Conservation (phyloP, 1,284 basidiomycete genomes). For the Leccinum huronense region DNA sequence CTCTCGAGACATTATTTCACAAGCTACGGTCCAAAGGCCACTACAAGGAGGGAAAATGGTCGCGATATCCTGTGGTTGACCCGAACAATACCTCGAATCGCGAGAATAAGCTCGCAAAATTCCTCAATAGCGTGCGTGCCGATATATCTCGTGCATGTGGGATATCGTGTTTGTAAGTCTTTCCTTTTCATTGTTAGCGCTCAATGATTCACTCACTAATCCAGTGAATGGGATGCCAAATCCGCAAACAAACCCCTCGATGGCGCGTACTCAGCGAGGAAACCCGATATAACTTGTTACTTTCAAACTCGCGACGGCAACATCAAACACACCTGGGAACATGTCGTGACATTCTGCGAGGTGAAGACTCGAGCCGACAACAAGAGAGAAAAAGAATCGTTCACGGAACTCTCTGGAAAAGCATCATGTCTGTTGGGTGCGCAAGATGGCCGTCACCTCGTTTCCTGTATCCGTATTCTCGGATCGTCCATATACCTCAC, state of each 20-base stretch:
- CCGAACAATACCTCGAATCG: neutral
- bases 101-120: neutral
- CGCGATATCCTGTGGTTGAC: neutral
- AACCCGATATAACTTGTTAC: too few species aligned
- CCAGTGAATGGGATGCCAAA: neutral
- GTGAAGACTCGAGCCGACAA: too few species aligned
- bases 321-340: too few species aligned
- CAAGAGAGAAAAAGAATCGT: too few species aligned
- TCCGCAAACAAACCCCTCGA: neutral
- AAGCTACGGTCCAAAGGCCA: neutral
- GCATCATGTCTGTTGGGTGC: too few species aligned
- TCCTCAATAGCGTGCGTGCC: neutral
- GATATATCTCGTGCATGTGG: neutral
- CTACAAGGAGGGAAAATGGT: neutral
- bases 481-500: too few species aligned
- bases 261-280: neutral
- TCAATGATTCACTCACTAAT: neutral
- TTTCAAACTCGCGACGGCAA: too few species aligned
- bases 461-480: too few species aligned
- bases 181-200: neutral
- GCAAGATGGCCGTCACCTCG: too few species aligned
- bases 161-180: neutral
- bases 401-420: too few species aligned
- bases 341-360: too few species aligned
- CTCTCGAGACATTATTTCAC: neutral